Conservation (phyloP, 805 yeast genomes). For the Teunomyces cretensis region DNA sequence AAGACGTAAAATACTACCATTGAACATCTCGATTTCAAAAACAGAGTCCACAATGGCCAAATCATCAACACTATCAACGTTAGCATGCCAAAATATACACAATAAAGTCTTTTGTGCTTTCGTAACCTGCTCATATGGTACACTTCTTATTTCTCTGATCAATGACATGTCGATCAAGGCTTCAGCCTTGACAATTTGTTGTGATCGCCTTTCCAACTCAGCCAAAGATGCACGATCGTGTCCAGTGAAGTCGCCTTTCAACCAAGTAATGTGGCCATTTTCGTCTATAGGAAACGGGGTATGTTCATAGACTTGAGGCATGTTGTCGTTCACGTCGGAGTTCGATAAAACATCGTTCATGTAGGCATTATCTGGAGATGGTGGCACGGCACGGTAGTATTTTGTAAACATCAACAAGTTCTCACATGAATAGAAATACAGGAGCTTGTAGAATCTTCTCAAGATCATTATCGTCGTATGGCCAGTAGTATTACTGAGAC, state of each 20-base stretch:
- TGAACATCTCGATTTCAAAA: slow-evolving; percentile 50
- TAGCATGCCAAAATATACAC: slow-evolving; percentile 32
- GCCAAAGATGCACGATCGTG: slow-evolving; percentile 60
- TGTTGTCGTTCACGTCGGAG: slow-evolving; percentile 18
- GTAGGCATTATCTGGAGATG: slow-evolving; percentile 41
- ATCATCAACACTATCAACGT: slow-evolving; percentile 21
- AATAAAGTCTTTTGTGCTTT: slow-evolving; percentile 26
- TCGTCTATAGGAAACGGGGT: slow-evolving; percentile 56
- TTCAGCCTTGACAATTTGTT: slow-evolving; percentile 55
- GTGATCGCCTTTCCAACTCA: slow-evolving; percentile 63
- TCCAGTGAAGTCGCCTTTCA: slow-evolving; percentile 43
- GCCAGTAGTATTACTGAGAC: slow-evolving; percentile 54
- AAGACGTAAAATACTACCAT: slow-evolving; percentile 48
- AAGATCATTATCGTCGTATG: slow-evolving; percentile 30
- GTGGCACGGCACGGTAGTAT: slow-evolving; percentile 61
- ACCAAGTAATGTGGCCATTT: slow-evolving; percentile 61
- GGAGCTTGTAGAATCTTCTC: slow-evolving; percentile 49
- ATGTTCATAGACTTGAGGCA: slow-evolving; percentile 39
- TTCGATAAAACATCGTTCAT: slow-evolving; percentile 3
- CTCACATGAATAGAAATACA: slow-evolving; percentile 64
- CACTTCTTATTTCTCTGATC: slow-evolving; percentile 39
- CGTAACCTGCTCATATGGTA: slow-evolving; percentile 21
- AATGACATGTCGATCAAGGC: slow-evolving; percentile 61
- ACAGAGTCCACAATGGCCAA: slow-evolving; percentile 43
- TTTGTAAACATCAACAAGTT: slow-evolving; percentile 59